Conservation (phyloP, 2,329 filamentous ascomycete genomes). For the Achaetomium macrosporum region DNA sequence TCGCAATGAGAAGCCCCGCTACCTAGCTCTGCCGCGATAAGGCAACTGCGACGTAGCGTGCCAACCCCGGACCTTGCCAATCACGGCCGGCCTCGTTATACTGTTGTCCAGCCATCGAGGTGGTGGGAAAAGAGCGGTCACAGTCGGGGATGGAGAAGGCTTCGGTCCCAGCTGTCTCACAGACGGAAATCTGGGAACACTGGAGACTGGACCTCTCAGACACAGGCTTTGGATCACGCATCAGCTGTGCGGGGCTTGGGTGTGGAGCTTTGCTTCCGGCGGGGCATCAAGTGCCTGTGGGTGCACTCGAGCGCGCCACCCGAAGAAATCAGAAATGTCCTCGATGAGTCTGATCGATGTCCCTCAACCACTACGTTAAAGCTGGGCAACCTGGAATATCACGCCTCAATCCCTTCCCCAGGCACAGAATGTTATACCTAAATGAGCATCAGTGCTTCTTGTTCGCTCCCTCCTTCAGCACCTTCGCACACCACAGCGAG, state of each 20-base stretch:
- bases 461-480: constrained; percentile 14
- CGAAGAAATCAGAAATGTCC: no score
- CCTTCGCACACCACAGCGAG: constrained; percentile 17
- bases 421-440: no score
- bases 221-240: neutral
- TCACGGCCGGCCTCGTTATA: neutral
- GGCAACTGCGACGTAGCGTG: constrained; percentile 5
- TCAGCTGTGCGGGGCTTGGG: neutral
- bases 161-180: neutral
- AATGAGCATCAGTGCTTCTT: no score
- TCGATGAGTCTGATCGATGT: no score
- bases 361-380: no score
- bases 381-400: no score
- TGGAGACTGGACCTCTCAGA: neutral
- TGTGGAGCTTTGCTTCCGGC: neutral
- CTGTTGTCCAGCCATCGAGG: neutral
- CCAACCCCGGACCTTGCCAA: neutral
- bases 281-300: no score
- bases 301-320: no score
- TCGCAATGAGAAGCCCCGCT: constrained; percentile 13
- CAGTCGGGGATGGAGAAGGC: neutral
- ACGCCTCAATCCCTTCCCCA: no score
- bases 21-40: constrained; percentile 19
- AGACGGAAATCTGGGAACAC: neutral
- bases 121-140: constrained; percentile 8